Conservation (phyloP, 441 rosid species). For the Macaranga tanarius region DNA sequence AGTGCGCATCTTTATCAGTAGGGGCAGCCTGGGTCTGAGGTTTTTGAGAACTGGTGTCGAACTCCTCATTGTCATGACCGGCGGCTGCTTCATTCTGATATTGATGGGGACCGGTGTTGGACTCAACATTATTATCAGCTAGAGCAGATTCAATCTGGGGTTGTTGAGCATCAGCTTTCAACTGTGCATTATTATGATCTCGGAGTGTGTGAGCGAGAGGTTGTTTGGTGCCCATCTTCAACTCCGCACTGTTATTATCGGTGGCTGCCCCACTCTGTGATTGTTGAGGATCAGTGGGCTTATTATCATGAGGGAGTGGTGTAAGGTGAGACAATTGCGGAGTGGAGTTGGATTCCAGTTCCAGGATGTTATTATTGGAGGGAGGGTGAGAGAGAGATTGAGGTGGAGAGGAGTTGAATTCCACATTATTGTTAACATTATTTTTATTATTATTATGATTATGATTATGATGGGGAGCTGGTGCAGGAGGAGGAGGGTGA, state of each 20-base stretch:
- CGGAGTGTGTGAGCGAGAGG: not conserved
- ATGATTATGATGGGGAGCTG: not conserved
- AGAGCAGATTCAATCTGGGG: not conserved
- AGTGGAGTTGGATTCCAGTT: not conserved
- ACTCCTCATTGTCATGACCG: not conserved
- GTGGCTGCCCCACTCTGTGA: not conserved
- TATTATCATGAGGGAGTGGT: too few species aligned
- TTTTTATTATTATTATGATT: too few species aligned
- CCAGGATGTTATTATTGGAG: not conserved
- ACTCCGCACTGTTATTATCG: not conserved
- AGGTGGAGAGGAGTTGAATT: not conserved
- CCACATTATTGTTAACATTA: not conserved
- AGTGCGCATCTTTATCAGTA: not conserved
- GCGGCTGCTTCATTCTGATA: not conserved
- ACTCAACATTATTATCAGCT: not conserved
- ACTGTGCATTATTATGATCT: not conserved
- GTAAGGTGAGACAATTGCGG: constrained; percentile 15
- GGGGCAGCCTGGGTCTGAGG: constrained; percentile 1
- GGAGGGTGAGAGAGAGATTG: constrained; percentile 13
- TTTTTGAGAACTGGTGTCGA: not conserved
- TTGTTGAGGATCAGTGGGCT: constrained; percentile 15
- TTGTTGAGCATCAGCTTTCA: not conserved
- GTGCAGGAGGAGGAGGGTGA: not conserved
- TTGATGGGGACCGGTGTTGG: not conserved
- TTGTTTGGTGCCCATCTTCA: not conserved